Evolutionary conservation across 345 rosid species (phyloP), one percentile per base, ranked within the genome.

Genomic region (Lepidium sativum): DNA sequence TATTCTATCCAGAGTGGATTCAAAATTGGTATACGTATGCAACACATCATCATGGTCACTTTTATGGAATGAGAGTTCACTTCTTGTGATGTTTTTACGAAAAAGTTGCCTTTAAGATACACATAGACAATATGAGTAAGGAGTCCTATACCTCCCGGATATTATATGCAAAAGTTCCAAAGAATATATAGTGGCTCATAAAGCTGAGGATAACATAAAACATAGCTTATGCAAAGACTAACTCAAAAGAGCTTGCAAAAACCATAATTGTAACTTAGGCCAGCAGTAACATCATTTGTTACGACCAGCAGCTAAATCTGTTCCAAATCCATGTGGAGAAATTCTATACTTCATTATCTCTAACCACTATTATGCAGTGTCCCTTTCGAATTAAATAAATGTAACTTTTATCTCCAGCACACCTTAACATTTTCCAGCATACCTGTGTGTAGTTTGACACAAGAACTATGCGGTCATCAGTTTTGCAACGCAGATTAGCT

Each of bases 391-490:
- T n/a, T n/a, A n/a, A n/a, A n/a, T n/a, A n/a, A n/a, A n/a, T n/a
- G n/a, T n/a, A n/a, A n/a, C n/a, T n/a, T n/a, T n/a, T n/a, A 31
- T 31, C 16, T 41, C 32, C 20, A 65, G 53, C 51, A 11, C 21
- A 0, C 31, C 16, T 64, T 9, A 57, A 12, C 25, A 43, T 55
- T 34, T 63, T 47, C 34, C 63, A 60, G 61, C 71, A 47, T 75
- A 87, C 97, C 91, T 87, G 98, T 47, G 97, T 89, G 78, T 94
- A 94, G 81, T 94, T 94, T 69, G 99, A 94, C 66, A 94, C 99
- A 54, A 94, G 90, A 59, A 94, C 96, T 57, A 94, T 94, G 52
- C 99, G 87, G 69, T 94, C 97, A 80, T 88, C 82, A 43, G 97
- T 94, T 77, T 71, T 80, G 53, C 77, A 82, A 50, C 86, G 91